Evolutionary conservation across 257 asterid species (phyloP), one percentile per base, ranked within the genome.

Genomic region (Ligustrum vulgare): DNA sequence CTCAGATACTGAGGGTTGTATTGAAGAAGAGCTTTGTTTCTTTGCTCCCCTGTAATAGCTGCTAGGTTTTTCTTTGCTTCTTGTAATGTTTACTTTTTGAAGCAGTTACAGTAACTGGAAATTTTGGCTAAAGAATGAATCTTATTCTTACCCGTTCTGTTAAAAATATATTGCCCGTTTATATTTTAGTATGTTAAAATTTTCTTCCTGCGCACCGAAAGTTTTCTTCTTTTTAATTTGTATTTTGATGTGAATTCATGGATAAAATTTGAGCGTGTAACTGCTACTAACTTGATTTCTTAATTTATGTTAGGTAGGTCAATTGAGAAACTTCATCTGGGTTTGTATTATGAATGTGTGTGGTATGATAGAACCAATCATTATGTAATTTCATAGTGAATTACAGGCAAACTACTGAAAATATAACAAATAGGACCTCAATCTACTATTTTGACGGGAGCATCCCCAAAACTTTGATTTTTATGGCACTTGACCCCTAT

Each of bases 1-100:
- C 71, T 12, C 51, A 47, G 75, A 54, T 70, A 41, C 36, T 67
- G 28, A 39, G 72, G 56, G 77, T 75, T 80, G 77, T 41, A 75
- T 43, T 83, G 79, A 74, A 71, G 76, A 62, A 13, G 31, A 47
- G 22, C 60, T 47, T 4, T 10, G 75, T 65, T 36, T 69, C 23
- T 62, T 70, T 20, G 13, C 15, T 20, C 33, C 10, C 16, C 33
- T 58, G 66, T 58, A 58, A 22, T 58, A 8, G 16, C 66, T 23
- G 31, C 33, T 20, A 15, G 33, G 5, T 58, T 58, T 23, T 7
- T 22, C 63, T 58, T 2, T 58, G 33, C 33, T 20, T 58, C 34
- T 33, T 58, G 66, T 9, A 58, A 58, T 58, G 13, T 16, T 23
- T 58, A 58, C 66, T 10, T 33, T 8, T 58, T 23, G 13, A 9